Evolutionary conservation across 306 rosid genomes (phyloP).

Genomic region (Quercus glauca): DNA sequence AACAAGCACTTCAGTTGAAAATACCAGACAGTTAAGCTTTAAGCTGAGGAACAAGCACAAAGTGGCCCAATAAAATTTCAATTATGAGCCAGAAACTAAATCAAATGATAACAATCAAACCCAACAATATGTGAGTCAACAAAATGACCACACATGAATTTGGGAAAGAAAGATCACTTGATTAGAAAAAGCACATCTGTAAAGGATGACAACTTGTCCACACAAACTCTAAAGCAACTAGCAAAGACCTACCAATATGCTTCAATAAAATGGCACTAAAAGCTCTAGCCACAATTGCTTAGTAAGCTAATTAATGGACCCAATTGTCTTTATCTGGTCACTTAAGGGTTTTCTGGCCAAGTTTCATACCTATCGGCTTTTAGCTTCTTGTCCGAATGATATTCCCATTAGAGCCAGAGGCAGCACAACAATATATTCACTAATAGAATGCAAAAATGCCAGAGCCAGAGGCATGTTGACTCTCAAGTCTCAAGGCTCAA

Average conservation of each 20-base stretch:
- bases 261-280: slow-evolving; percentile 19
- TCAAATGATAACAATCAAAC: not conserved
- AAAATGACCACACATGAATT: not conserved
- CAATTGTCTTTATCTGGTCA: slow-evolving; percentile 53
- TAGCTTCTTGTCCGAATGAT: slow-evolving; percentile 35
- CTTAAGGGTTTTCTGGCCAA: slow-evolving; percentile 46
- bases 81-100: not conserved
- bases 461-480: too few species aligned
- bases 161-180: slow-evolving; percentile 2
- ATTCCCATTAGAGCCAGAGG: slow-evolving; percentile 44
- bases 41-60: slow-evolving; percentile 18
- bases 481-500: too few species aligned
- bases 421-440: slow-evolving; percentile 39
- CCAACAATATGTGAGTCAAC: not conserved
- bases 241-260: slow-evolving; percentile 41
- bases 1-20: slow-evolving; percentile 4
- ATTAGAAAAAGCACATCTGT: not conserved
- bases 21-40: slow-evolving; percentile 38
- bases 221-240: slow-evolving; percentile 60
- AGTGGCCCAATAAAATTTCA: not conserved
- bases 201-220: slow-evolving; percentile 31
- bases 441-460: slow-evolving; percentile 27
- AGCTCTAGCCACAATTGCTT: not conserved
- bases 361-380: slow-evolving; percentile 43
- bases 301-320: slow-evolving; percentile 14